Conservation (phyloP, 164 flowering plant genomes). For the Echeveria elegans region DNA sequence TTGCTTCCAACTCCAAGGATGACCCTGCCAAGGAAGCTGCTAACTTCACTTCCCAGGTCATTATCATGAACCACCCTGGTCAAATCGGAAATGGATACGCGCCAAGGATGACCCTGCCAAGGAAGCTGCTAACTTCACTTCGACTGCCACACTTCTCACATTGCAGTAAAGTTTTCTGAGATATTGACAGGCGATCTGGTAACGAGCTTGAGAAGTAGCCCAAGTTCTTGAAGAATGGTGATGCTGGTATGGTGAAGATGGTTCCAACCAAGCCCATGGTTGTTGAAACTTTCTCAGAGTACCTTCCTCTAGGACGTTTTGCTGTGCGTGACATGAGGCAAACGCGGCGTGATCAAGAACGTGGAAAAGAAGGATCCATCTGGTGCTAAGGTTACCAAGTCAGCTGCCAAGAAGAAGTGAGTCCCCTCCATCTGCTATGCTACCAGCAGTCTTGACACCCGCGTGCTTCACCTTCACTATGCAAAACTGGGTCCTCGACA, state of each 20-base stretch:
- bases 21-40: constrained; percentile 12
- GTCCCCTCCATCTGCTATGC: too few species aligned
- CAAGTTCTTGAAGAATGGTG: constrained; percentile 14
- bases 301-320: constrained; percentile 9
- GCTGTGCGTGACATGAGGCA: constrained; percentile 12
- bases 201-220: constrained; percentile 11
- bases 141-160: constrained; percentile 15
- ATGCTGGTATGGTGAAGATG: constrained; percentile 15
- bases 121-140: too few species aligned
- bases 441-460: not conserved
- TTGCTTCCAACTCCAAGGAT: constrained; percentile 9
- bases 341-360: constrained; percentile 10
- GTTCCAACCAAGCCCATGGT: constrained; percentile 13
- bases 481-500: constrained; percentile 10
- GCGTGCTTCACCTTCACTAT: not conserved
- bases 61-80: constrained; percentile 12
- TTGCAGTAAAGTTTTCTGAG: constrained; percentile 11
- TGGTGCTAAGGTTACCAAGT: constrained; percentile 10
- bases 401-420: constrained; percentile 13
- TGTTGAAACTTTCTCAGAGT: constrained; percentile 9
- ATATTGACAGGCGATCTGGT: constrained; percentile 15
- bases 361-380: constrained; percentile 11
- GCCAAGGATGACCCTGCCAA: too few species aligned
- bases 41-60: constrained; percentile 9
- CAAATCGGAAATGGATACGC: constrained; percentile 15